Conservation (phyloP, 305 asterid species). For the Fraxinus dipetala region DNA sequence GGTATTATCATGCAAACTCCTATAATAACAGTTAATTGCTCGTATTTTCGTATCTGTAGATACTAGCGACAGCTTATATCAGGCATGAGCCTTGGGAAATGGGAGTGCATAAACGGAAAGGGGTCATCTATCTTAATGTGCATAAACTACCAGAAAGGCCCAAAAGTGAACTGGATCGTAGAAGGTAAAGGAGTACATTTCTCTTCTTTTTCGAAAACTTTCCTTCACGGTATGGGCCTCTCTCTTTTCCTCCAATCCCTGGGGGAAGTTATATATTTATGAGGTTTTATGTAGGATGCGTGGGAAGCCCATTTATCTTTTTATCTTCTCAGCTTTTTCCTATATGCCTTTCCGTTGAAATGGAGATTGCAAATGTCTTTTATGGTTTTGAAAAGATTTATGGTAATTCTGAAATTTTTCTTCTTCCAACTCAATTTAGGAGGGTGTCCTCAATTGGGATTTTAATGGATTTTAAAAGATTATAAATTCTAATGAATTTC, state of each 20-base stretch:
- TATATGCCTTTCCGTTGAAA: not conserved
- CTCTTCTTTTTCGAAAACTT: not conserved
- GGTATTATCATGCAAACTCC: constrained; percentile 1
- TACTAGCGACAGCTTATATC: constrained; percentile 87
- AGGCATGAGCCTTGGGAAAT: constrained; percentile 98
- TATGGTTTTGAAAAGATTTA: constrained; percentile 5
- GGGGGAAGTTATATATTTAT: not conserved
- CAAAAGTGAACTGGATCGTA: constrained; percentile 75
- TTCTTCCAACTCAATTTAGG: not conserved
- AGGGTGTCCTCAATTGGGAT: not conserved
- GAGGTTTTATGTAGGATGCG: constrained; percentile 14
- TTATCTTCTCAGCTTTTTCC: constrained; percentile 3
- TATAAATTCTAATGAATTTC: not conserved
- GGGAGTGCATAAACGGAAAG: constrained; percentile 98
- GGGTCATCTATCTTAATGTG: constrained; percentile 88
- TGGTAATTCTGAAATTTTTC: not conserved
- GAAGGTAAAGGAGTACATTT: constrained; percentile 50
- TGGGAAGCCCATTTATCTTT: not conserved
- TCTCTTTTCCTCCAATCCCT: constrained; percentile 6
- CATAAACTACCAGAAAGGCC: constrained; percentile 95
- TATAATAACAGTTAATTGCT: constrained; percentile 16
- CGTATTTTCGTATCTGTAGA: constrained; percentile 43
- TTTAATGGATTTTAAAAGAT: not conserved
- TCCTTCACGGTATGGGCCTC: constrained; percentile 16
- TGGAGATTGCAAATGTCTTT: not conserved